Percentiles rank a stretch among this genome's conserved stretches.
Conservation (phyloP, 129 eudicot genomes). For the Lonicera japonica region DNA sequence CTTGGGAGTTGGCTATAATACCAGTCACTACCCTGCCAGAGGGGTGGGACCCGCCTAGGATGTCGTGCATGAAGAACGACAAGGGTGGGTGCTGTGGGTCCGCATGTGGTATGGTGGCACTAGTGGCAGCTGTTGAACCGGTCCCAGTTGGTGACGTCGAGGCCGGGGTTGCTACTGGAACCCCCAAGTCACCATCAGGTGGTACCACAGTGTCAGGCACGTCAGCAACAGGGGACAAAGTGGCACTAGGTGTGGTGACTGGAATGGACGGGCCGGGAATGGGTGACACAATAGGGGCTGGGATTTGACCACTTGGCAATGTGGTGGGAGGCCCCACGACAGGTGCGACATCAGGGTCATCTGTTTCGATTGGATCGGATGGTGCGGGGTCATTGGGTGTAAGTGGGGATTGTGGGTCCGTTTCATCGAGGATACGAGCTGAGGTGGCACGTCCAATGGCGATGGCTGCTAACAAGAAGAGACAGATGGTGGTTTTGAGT, state of each 20-base stretch:
- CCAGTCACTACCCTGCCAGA: conserved; percentile 88
- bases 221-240: background rate
- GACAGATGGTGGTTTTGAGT: conserved; percentile 42
- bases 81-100: conserved; percentile 32
- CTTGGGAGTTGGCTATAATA: conserved; percentile 59
- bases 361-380: conserved; percentile 16
- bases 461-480: conserved; percentile 47
- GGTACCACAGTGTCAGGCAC: conserved; percentile 1
- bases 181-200: background rate
- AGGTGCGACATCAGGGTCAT: conserved; percentile 25
- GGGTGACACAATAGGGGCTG: conserved; percentile 23
- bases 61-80: conserved; percentile 92
- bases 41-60: no score
- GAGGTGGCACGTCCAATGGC: conserved; percentile 40
- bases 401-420: conserved; percentile 30
- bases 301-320: conserved; percentile 46
- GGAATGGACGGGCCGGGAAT: conserved; percentile 24
- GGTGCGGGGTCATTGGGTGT: conserved; percentile 28
- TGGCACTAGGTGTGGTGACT: conserved; percentile 5
- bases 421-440: conserved; percentile 53
- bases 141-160: conserved; percentile 17
- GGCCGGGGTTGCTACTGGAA: conserved; percentile 8
- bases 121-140: conserved; percentile 11
- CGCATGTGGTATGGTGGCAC: conserved; percentile 4
- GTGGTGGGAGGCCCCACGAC: conserved; percentile 22